phyloP scores from a whole-genome alignment of 106 monocot species.

The Ottelia alismoides region DNA sequence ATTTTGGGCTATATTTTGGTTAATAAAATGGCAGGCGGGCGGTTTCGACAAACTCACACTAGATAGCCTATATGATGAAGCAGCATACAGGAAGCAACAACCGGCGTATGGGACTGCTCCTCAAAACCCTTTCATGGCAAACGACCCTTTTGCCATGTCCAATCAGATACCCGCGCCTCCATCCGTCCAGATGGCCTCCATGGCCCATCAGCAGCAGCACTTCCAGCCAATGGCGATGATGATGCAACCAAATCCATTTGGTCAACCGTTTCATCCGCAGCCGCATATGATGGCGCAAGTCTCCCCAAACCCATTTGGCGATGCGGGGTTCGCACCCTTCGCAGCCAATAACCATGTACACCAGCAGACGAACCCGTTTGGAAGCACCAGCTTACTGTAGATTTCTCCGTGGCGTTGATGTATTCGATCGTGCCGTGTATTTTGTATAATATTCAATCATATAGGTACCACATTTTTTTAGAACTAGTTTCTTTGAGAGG shows the following conservation, averaged over 20 bases:
- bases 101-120: conserved; percentile 1
- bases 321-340: conserved; percentile 2
- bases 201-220: conserved; percentile 54
- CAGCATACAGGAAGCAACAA: conserved; percentile 2
- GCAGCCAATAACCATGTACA: neutral
- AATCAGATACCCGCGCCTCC: conserved; percentile 33
- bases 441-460: no score
- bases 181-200: conserved; percentile 48
- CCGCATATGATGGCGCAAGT: neutral
- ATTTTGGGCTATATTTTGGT: neutral
- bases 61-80: conserved; percentile 8
- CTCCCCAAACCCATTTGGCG: conserved; percentile 8
- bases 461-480: no score
- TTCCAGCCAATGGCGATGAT: conserved; percentile 7
- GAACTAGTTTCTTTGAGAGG: no score
- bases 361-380: conserved; percentile 8
- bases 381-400: conserved; percentile 4
- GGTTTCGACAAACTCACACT: neutral
- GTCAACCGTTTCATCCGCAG: conserved; percentile 4
- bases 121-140: conserved; percentile 27
- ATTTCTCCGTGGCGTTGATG: no score
- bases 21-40: neutral
- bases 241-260: conserved; percentile 10
- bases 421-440: no score
- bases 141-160: conserved; percentile 43